Conservation (phyloP, 2,329 filamentous ascomycete species). For the Cladobotryum mycophilum region DNA sequence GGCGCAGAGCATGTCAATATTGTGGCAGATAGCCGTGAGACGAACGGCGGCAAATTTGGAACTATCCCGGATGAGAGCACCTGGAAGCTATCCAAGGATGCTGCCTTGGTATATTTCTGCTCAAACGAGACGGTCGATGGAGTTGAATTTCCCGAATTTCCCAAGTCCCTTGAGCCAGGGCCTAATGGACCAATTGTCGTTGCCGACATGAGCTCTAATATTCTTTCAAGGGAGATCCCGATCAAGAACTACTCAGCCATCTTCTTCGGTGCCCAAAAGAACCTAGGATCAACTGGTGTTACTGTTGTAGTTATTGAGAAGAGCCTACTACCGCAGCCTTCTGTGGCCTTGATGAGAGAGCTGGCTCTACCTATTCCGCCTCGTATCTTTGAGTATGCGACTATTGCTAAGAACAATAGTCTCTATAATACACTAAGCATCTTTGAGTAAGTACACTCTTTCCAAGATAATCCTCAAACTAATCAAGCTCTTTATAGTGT, state of each 20-base stretch:
- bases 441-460: conserved; percentile 56
- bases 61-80: conserved; percentile 69
- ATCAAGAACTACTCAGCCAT: conserved; percentile 74
- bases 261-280: conserved; percentile 95
- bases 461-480: conserved; percentile 7
- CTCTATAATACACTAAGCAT: conserved; percentile 95
- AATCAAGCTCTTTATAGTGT: conserved; percentile 49
- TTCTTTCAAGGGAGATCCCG: conserved; percentile 73
- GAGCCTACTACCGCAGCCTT: conserved; percentile 67
- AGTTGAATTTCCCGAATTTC: conserved; percentile 78
- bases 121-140: conserved; percentile 91
- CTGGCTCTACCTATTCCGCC: conserved; percentile 74
- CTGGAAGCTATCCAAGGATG: conserved; percentile 66
- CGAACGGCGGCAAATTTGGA: conserved; percentile 59
- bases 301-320: conserved; percentile 84
- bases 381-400: conserved; percentile 75
- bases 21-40: conserved; percentile 56
- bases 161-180: conserved; percentile 53
- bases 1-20: conserved; percentile 77
- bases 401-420: conserved; percentile 66
- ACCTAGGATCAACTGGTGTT: conserved; percentile 78
- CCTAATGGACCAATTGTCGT: conserved; percentile 68
- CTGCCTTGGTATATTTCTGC: conserved; percentile 80
- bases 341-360: conserved; percentile 56
- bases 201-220: conserved; percentile 92